phyloP scores from a whole-genome alignment of 176 grass and related monocot genomes.

The Rhipidocladum racemiflorum region DNA sequence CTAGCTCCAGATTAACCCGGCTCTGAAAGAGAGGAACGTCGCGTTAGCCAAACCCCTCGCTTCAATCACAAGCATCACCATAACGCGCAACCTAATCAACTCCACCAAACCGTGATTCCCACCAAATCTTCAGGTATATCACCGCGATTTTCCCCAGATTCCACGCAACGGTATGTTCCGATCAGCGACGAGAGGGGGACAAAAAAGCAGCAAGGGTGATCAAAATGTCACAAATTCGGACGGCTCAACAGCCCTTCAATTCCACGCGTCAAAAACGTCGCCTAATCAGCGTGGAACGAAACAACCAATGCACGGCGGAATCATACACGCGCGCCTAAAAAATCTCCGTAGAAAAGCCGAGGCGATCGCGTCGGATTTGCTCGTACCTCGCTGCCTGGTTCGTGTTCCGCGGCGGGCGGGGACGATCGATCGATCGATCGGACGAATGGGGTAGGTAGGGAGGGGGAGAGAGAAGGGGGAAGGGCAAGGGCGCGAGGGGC shows the following conservation, averaged over 20 bases:
- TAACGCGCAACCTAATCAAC: not conserved
- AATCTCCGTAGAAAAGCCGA: not conserved
- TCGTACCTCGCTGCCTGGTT: not conserved
- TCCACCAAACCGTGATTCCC: not conserved
- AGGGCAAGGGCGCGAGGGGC: not conserved
- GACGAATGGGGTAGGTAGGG: not conserved
- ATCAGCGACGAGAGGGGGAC: not conserved
- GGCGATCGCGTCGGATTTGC: not conserved
- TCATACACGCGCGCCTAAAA: not conserved
- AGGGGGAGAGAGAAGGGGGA: conserved; percentile 16
- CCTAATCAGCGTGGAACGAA: not conserved
- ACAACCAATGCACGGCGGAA: not conserved
- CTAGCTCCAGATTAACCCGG: not conserved
- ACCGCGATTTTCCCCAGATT: not conserved
- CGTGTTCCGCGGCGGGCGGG: not conserved
- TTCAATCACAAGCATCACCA: not conserved
- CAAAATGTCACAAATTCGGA: not conserved
- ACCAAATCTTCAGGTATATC: not conserved
- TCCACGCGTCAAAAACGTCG: not conserved
- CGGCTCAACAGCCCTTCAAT: too few relatives aligned
- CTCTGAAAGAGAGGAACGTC: not conserved
- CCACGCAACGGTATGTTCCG: not conserved
- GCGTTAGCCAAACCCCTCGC: not conserved
- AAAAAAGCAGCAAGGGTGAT: not conserved
- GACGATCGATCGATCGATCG: not conserved